Conservation (phyloP, 202 grass and related monocot species). For the Carex sylvatica region DNA sequence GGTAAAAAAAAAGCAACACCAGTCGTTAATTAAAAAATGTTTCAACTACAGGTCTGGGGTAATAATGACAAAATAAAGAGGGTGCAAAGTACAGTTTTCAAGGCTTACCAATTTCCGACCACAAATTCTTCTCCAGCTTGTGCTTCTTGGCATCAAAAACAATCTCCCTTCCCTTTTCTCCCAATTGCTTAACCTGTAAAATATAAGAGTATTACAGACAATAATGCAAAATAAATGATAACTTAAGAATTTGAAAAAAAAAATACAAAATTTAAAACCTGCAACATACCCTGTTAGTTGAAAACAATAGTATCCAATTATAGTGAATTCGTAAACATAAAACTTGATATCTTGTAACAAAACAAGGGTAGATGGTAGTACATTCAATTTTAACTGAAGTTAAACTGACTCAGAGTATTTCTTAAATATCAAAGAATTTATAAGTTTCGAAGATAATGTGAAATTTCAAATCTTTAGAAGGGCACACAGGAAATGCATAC, state of each 20-base stretch:
- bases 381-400: not conserved
- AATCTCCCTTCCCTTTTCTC: slow-evolving; percentile 65
- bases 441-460: not conserved
- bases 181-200: slow-evolving; percentile 67
- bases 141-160: slow-evolving; percentile 26
- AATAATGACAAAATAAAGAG: not conserved
- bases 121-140: slow-evolving; percentile 45
- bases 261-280: not conserved
- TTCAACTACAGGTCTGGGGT: not conserved
- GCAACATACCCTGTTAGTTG: not conserved
- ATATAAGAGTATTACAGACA: slow-evolving; percentile 6
- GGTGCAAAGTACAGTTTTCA: not conserved
- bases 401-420: not conserved
- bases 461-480: not conserved
- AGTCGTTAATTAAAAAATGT: not conserved
- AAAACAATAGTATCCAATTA: not conserved
- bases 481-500: slow-evolving; percentile 1
- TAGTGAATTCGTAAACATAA: not conserved
- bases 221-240: slow-evolving; percentile 21
- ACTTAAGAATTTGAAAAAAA: slow-evolving; percentile 18
- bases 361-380: not conserved
- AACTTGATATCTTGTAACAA: not conserved
- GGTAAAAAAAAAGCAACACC: not conserved
- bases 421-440: not conserved
- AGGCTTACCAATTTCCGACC: slow-evolving; percentile 60